Conservation (phyloP, 805 yeast genomes). For the Spathaspora girioi region DNA sequence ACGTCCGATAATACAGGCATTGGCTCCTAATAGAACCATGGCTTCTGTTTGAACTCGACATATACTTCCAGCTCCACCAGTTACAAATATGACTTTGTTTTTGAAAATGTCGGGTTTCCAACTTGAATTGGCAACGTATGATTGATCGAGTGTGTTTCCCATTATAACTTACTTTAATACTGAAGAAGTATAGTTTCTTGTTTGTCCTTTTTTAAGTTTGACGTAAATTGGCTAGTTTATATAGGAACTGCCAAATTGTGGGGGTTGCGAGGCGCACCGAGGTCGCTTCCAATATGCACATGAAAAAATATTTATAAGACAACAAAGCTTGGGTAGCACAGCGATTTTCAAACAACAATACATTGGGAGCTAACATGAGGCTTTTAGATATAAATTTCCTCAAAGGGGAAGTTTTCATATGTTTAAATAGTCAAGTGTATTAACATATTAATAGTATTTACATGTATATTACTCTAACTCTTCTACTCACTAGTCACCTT, state of each 20-base stretch:
- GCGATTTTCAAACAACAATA: too few species aligned
- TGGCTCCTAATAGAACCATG: conserved; percentile 75
- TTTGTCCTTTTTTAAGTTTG: too few species aligned
- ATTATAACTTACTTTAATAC: too few species aligned
- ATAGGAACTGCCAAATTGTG: background rate
- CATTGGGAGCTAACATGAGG: too few species aligned
- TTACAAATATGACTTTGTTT: conserved; percentile 84
- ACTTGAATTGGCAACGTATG: conserved; percentile 22
- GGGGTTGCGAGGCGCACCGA: background rate
- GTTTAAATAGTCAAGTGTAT: too few species aligned
- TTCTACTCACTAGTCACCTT: background rate
- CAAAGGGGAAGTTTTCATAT: too few species aligned
- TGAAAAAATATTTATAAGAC: background rate
- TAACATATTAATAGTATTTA: too few species aligned
- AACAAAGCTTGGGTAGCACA: too few species aligned
- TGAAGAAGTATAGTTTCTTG: too few species aligned
- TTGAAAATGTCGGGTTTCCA: conserved; percentile 66
- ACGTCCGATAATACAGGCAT: conserved; percentile 84
- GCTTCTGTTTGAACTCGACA: conserved; percentile 90
- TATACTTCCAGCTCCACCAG: conserved; percentile 97
- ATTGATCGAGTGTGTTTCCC: conserved; percentile 25
- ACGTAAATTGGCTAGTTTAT: too few species aligned
- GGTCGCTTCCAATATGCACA: background rate
- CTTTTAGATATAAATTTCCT: too few species aligned
- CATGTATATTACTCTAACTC: background rate